Evolutionary conservation across 208 protist genomes (phyloP).

Genomic region (Acanthamoeba healyi): DNA sequence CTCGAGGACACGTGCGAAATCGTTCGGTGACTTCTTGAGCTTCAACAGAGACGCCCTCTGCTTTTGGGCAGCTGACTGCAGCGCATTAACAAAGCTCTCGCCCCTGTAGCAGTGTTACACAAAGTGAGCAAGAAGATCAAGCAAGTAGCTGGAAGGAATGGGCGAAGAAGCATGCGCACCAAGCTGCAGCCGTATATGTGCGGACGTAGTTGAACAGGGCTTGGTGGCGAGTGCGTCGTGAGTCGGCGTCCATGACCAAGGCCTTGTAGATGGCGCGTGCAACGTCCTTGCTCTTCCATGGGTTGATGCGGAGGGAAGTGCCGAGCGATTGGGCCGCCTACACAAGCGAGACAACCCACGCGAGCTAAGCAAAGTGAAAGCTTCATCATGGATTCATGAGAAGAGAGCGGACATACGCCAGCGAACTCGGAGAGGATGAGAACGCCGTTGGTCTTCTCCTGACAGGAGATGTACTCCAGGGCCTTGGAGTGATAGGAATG

Average conservation of each 20-base stretch:
- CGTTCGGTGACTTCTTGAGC: not conserved
- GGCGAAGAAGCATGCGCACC: too few relatives aligned
- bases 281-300: slow-evolving; percentile 82
- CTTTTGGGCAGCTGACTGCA: not conserved
- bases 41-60: not conserved
- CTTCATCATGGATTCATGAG: too few relatives aligned
- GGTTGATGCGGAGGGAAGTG: slow-evolving; percentile 79
- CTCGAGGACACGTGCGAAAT: not conserved
- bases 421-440: slow-evolving; percentile 90
- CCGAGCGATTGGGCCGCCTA: slow-evolving; percentile 78
- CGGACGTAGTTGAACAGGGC: slow-evolving; percentile 76
- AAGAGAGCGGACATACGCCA: slow-evolving; percentile 75
- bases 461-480: slow-evolving; percentile 87
- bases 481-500: too few relatives aligned
- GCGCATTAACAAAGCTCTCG: slow-evolving; percentile 62
- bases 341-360: not conserved
- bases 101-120: too few relatives aligned
- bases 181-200: slow-evolving; percentile 74
- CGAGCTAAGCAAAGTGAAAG: too few relatives aligned
- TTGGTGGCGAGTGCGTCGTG: slow-evolving; percentile 71
- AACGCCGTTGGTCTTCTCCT: slow-evolving; percentile 83
- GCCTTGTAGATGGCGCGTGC: slow-evolving; percentile 79
- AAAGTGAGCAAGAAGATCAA: not conserved
- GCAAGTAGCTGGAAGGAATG: too few relatives aligned
- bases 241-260: slow-evolving; percentile 59